Conservation (phyloP, 768 basidiomycete genomes). For the Pisolithus tinctorius region DNA sequence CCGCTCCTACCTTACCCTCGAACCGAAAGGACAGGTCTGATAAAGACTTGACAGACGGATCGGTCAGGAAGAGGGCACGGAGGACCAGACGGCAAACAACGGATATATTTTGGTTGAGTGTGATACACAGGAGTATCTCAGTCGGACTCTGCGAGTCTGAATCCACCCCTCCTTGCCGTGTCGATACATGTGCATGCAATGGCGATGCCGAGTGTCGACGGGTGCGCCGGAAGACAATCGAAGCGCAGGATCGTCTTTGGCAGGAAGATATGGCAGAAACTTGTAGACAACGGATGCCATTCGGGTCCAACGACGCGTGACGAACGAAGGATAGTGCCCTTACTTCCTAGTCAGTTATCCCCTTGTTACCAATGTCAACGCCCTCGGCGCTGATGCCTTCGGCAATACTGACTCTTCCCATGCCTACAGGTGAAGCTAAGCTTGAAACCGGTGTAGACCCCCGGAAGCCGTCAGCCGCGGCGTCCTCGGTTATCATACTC, state of each 20-base stretch:
- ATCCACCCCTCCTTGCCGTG: not conserved
- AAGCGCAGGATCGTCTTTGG: slow-evolving; percentile 29
- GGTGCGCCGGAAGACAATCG: slow-evolving; percentile 7
- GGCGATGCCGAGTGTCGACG: not conserved
- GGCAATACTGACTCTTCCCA: not conserved
- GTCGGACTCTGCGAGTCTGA: slow-evolving; percentile 9
- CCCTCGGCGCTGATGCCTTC: slow-evolving; percentile 10
- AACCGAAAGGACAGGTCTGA: slow-evolving; percentile 5
- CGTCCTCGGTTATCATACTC: not conserved
- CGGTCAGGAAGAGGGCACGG: slow-evolving; percentile 23
- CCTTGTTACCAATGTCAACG: slow-evolving; percentile 10
- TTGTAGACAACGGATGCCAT: slow-evolving; percentile 27
- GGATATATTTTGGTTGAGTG: slow-evolving; percentile 32
- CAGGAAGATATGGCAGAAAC: slow-evolving; percentile 24
- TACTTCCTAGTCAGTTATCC: slow-evolving; percentile 12
- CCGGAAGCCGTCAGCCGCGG: too few relatives aligned
- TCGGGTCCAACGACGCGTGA: not conserved
- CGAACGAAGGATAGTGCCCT: slow-evolving; percentile 11
- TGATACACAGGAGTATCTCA: slow-evolving; percentile 30
- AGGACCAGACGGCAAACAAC: slow-evolving; percentile 26
- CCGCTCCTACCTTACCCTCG: slow-evolving; percentile 15
- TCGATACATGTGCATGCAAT: not conserved
- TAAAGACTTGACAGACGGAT: slow-evolving; percentile 4
- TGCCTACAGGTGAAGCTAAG: not conserved
- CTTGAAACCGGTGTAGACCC: not conserved